Conservation (phyloP, 768 basidiomycete genomes). For the Termitomyces sp. region DNA sequence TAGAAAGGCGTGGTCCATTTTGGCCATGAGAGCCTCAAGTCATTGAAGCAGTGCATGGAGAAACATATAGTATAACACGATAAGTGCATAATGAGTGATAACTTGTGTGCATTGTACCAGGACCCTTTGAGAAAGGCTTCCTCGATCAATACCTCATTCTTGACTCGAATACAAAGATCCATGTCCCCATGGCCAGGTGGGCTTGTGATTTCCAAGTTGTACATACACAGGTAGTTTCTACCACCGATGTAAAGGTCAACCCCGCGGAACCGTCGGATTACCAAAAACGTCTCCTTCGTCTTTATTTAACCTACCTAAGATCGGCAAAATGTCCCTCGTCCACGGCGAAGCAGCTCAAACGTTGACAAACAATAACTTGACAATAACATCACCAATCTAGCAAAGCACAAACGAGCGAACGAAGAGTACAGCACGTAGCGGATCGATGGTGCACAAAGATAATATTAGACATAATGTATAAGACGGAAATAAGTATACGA, state of each 20-base stretch:
- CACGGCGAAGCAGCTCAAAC: not conserved
- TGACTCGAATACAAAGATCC: not conserved
- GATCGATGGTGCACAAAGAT: not conserved
- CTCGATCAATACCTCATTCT: not conserved
- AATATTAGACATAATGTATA: slow-evolving; percentile 16
- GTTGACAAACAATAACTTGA: not conserved
- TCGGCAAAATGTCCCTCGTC: not conserved
- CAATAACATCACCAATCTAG: not conserved
- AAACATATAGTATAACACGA: not conserved
- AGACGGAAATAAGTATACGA: slow-evolving; percentile 1
- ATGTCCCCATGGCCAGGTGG: not conserved
- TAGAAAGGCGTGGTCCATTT: not conserved
- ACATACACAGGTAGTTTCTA: not conserved
- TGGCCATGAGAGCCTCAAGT: not conserved
- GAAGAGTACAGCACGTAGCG: not conserved
- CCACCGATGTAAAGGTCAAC: slow-evolving; percentile 11
- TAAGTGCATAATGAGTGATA: not conserved
- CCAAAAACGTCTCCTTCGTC: not conserved
- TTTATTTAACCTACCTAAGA: not conserved
- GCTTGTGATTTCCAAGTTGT: slow-evolving; percentile 6
- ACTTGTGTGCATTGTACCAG: not conserved
- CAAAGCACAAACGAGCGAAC: not conserved
- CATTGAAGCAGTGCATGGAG: not conserved
- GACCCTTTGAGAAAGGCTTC: too few relatives aligned
- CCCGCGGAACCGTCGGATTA: slow-evolving; percentile 9